A percentile compares a stretch with the other conserved stretches of the same genome.
These are phyloP conservation scores for Geotrichum fermentans DNA, from an alignment of 1,139 yeast species.

Conservation along the genomic window DNA sequence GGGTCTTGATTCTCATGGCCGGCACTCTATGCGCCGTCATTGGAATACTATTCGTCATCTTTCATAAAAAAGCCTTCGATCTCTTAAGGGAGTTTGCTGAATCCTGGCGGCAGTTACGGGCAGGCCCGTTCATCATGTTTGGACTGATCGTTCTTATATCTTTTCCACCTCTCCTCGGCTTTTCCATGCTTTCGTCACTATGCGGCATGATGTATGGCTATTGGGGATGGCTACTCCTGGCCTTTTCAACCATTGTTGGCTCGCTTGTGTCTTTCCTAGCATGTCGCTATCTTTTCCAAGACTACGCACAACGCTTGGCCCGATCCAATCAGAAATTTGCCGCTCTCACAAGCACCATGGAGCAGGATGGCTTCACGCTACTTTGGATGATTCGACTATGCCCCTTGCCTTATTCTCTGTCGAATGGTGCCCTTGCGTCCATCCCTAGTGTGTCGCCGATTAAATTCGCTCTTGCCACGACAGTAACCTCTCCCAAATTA, in stretches of 20 bases:
- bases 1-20: constrained; percentile 4
- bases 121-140: constrained; percentile 55
- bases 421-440: constrained; percentile 88
- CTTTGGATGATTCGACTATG: constrained; percentile 72
- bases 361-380: constrained; percentile 53
- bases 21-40: constrained; percentile 20
- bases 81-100: constrained; percentile 47
- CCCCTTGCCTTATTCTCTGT: constrained; percentile 87
- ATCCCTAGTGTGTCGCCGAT: constrained; percentile 63
- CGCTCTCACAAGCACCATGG: constrained; percentile 71
- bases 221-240: constrained; percentile 75
- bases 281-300: constrained; percentile 56
- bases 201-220: constrained; percentile 85
- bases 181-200: constrained; percentile 62
- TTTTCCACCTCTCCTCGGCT: constrained; percentile 89
- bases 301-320: constrained; percentile 53
- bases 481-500: constrained; percentile 75
- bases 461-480: constrained; percentile 43
- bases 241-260: constrained; percentile 66
- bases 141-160: constrained; percentile 47
- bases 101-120: constrained; percentile 41
- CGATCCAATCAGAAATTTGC: constrained; percentile 56
- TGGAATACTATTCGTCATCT: constrained; percentile 38
- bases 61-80: constrained; percentile 47
- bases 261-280: constrained; percentile 66